These are phyloP conservation scores for Apiotrichum akiyoshidainum DNA, from an alignment of 1,284 basidiomycete species.

Conservation along the genomic window DNA sequence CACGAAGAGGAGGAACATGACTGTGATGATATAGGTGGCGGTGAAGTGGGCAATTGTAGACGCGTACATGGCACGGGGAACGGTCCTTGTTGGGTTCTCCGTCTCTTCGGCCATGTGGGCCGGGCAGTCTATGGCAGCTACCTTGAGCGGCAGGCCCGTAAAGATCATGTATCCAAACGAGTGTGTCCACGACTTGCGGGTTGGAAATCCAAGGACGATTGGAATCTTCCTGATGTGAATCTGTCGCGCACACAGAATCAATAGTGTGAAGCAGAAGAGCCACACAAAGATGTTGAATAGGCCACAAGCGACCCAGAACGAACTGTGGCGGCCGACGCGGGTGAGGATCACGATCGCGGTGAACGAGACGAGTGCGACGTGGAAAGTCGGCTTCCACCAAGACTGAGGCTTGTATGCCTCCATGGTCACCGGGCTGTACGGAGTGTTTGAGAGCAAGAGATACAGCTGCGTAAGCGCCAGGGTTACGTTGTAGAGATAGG, in stretches of 20 bases:
- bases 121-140: not conserved
- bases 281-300: not conserved
- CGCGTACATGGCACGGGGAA: constrained; percentile 43
- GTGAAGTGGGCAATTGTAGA: constrained; percentile 20
- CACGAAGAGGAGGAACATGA: not conserved
- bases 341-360: not conserved
- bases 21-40: not conserved
- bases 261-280: not conserved
- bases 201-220: not conserved
- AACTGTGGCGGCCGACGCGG: not conserved
- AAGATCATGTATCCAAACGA: constrained; percentile 1
- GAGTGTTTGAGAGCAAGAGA: no score
- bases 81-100: constrained; percentile 42
- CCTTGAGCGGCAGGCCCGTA: not conserved
- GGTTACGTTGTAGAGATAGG: not conserved
- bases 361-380: not conserved
- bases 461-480: no score
- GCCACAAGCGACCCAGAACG: not conserved
- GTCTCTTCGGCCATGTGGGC: constrained; percentile 21
- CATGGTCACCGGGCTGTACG: no score
- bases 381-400: not conserved
- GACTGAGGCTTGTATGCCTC: no score
- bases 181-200: not conserved
- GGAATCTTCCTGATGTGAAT: not conserved
- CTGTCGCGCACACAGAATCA: not conserved